Conservation (phyloP, 129 eudicot species). For the Calendula officinalis region DNA sequence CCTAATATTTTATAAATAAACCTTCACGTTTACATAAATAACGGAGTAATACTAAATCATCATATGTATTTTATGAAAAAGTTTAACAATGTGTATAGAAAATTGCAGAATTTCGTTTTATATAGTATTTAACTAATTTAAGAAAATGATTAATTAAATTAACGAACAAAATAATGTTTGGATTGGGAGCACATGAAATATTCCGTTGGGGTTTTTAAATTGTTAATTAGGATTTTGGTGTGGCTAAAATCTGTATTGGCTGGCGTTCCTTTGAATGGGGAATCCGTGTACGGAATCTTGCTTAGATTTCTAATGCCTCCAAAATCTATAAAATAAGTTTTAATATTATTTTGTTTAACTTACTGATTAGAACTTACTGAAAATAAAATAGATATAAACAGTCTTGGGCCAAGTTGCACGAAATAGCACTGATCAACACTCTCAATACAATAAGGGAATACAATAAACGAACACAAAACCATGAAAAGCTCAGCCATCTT, state of each 20-base stretch:
- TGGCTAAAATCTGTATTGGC: constrained; percentile 10
- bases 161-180: constrained; percentile 11
- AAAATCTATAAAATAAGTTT: background rate
- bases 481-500: too few relatives aligned
- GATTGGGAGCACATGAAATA: constrained; percentile 19
- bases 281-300: background rate
- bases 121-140: background rate
- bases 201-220: background rate
- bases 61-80: background rate
- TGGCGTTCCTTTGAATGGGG: background rate
- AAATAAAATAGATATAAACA: background rate
- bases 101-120: constrained; percentile 3
- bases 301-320: constrained; percentile 10
- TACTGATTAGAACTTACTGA: background rate
- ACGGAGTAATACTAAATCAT: background rate
- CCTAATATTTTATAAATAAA: too few relatives aligned
- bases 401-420: too few relatives aligned
- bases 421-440: too few relatives aligned
- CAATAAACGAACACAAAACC: too few relatives aligned
- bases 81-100: background rate
- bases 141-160: background rate
- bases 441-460: too few relatives aligned
- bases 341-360: background rate
- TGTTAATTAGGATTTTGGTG: background rate
- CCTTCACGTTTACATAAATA: background rate